Evolutionary conservation across 768 basidiomycete genomes (phyloP).

Genomic region (Leccinum boreale): DNA sequence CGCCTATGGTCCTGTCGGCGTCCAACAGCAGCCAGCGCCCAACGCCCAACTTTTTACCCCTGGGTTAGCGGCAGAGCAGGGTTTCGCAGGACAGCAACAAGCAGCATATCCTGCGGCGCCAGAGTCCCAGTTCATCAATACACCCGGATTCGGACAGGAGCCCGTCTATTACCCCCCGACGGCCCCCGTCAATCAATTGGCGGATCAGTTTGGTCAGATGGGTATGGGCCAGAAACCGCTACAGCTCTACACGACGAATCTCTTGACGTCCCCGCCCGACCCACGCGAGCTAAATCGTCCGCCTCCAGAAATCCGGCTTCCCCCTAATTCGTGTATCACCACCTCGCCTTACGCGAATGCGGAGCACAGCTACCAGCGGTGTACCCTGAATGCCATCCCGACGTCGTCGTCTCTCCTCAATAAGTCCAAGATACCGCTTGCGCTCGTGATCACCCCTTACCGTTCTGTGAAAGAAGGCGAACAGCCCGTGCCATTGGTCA

Average conservation of each 20-base stretch:
- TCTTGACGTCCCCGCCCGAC: conserved; percentile 90
- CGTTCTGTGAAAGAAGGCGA: conserved; percentile 82
- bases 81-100: conserved; percentile 62
- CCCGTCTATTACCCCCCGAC: conserved; percentile 37
- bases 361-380: conserved; percentile 88
- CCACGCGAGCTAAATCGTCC: conserved; percentile 76
- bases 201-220: conserved; percentile 90
- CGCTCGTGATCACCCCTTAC: conserved; percentile 87
- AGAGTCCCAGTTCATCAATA: conserved; percentile 44
- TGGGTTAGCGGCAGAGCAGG: conserved; percentile 68
- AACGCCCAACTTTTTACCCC: conserved; percentile 74
- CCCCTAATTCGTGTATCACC: conserved; percentile 79
- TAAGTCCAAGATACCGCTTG: conserved; percentile 90
- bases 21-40: conserved; percentile 38
- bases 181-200: conserved; percentile 54
- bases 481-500: conserved; percentile 81
- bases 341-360: conserved; percentile 79
- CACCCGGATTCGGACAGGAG: conserved; percentile 43
- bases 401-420: conserved; percentile 81
- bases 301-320: conserved; percentile 88
- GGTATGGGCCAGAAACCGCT: conserved; percentile 78
- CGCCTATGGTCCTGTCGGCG: conserved; percentile 36
- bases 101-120: conserved; percentile 50
- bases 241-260: conserved; percentile 82
- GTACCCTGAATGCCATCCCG: conserved; percentile 89